phyloP scores from a whole-genome alignment of 208 protist genomes.

The Leishmania amazonensis region DNA sequence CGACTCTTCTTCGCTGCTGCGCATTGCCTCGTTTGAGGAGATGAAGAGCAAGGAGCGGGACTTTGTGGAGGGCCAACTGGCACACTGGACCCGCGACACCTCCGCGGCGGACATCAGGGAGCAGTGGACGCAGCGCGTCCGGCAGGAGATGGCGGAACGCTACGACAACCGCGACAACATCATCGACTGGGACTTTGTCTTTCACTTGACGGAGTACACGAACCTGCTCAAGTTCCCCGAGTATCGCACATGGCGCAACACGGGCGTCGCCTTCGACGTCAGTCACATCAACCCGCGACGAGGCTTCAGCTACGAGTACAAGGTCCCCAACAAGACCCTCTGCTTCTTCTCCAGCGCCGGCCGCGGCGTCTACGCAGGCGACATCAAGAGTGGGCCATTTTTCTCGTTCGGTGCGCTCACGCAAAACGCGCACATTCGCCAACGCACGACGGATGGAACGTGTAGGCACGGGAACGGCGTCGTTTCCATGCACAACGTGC shows the following conservation, averaged over 20 bases:
- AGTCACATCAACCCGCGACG: slow-evolving; percentile 86
- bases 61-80: slow-evolving; percentile 85
- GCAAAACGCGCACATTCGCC: slow-evolving; percentile 66
- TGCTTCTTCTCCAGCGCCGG: slow-evolving; percentile 82
- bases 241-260: slow-evolving; percentile 90
- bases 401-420: slow-evolving; percentile 79
- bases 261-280: slow-evolving; percentile 84
- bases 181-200: slow-evolving; percentile 94
- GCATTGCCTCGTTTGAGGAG: slow-evolving; percentile 57
- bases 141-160: slow-evolving; percentile 91
- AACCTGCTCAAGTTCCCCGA: slow-evolving; percentile 89
- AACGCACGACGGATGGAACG: slow-evolving; percentile 78
- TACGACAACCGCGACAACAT: slow-evolving; percentile 93
- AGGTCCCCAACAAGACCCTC: slow-evolving; percentile 84
- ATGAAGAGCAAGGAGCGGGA: slow-evolving; percentile 90
- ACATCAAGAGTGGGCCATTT: slow-evolving; percentile 90
- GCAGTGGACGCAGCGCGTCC: slow-evolving; percentile 70
- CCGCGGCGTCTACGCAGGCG: slow-evolving; percentile 70
- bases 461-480: slow-evolving; percentile 92
- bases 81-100: slow-evolving; percentile 70
- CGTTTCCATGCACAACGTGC: slow-evolving; percentile 89
- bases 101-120: slow-evolving; percentile 54
- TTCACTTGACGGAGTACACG: slow-evolving; percentile 82
- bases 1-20: slow-evolving; percentile 37
- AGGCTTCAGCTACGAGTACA: slow-evolving; percentile 81